These are phyloP conservation scores for Phytopythium montanum DNA, from an alignment of 352 stramenopile genomes.

Conservation along the genomic window DNA sequence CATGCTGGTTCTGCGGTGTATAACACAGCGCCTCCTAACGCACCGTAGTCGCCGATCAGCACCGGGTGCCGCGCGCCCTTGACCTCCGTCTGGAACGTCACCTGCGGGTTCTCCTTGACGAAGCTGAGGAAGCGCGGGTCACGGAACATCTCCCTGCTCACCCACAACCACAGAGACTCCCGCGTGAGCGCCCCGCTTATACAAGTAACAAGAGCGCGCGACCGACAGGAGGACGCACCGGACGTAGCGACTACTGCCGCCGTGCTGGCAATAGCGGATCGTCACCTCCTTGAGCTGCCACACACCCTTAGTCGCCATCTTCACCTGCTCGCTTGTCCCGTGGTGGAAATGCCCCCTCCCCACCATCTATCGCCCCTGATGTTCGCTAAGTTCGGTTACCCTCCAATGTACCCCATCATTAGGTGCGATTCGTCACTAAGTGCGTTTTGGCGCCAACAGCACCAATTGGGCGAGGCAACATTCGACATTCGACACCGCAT, in stretches of 20 bases:
- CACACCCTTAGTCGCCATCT: slow-evolving; percentile 72
- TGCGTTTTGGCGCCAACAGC: background rate
- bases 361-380: background rate
- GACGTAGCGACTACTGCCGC: slow-evolving; percentile 76
- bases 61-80: slow-evolving; percentile 81
- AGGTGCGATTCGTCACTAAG: background rate
- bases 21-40: slow-evolving; percentile 2
- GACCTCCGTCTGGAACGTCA: slow-evolving; percentile 80
- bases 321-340: background rate
- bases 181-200: background rate
- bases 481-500: slow-evolving; percentile 6
- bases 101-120: slow-evolving; percentile 86
- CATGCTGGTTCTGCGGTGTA: too few relatives aligned
- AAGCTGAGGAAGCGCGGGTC: slow-evolving; percentile 80
- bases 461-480: background rate
- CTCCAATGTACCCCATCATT: background rate
- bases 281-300: slow-evolving; percentile 80
- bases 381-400: slow-evolving; percentile 3
- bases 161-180: background rate
- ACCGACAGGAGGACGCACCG: slow-evolving; percentile 17
- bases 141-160: slow-evolving; percentile 51
- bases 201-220: background rate
- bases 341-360: slow-evolving; percentile 7
- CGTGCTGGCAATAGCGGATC: slow-evolving; percentile 79
- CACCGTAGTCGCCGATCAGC: slow-evolving; percentile 84